phyloP scores from a whole-genome alignment of 176 grass and related monocot species.

The Avena eriantha region DNA sequence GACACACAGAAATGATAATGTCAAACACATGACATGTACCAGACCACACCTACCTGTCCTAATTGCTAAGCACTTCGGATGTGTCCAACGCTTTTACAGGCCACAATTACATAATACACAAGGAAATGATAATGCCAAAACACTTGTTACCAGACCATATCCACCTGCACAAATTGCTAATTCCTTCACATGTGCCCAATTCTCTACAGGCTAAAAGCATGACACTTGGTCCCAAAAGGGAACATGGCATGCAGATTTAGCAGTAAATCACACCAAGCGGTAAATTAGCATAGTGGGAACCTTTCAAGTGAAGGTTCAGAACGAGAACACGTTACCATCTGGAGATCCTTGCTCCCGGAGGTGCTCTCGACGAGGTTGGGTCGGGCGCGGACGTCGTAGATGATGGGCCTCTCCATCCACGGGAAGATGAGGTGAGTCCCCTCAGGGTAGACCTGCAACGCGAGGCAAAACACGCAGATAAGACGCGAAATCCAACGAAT shows the following conservation, averaged over 20 bases:
- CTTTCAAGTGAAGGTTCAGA: background rate
- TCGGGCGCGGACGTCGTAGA: conserved; percentile 88
- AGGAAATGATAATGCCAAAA: background rate
- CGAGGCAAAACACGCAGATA: background rate
- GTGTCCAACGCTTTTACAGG: background rate
- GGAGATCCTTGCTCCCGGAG: conserved; percentile 81
- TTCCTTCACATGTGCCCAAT: background rate
- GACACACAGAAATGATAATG: background rate
- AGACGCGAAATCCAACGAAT: background rate
- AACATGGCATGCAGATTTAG: background rate
- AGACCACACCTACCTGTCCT: too few relatives aligned
- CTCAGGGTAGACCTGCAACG: conserved; percentile 78
- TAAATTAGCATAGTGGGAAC: background rate
- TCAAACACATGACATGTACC: background rate
- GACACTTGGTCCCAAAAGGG: background rate
- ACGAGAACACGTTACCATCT: conserved; percentile 55
- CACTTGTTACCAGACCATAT: background rate
- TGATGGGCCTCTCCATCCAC: conserved; percentile 86
- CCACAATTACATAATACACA: background rate
- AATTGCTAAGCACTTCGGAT: background rate
- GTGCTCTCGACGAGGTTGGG: conserved; percentile 97
- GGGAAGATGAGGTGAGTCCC: conserved; percentile 89
- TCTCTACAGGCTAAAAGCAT: background rate
- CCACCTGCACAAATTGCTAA: background rate
- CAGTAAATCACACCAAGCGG: background rate